Percentiles rank a stretch among this genome's conserved stretches.
These are phyloP conservation scores for Fraxinus nigra DNA, from an alignment of 305 asterid genomes.

Conservation along the genomic window DNA sequence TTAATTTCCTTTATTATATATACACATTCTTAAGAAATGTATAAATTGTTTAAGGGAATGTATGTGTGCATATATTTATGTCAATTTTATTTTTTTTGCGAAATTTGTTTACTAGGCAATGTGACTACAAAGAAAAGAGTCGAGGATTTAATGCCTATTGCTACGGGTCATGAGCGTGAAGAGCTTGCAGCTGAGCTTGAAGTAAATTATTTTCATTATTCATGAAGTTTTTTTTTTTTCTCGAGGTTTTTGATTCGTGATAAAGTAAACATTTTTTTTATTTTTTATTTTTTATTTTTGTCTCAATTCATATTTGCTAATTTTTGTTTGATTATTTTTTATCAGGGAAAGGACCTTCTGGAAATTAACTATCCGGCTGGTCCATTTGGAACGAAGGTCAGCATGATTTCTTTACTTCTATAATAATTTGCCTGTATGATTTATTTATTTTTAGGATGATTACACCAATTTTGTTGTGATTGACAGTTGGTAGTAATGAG, in stretches of 20 bases:
- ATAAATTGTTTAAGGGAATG: background rate
- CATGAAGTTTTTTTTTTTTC: background rate
- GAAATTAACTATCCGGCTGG: conserved; percentile 1
- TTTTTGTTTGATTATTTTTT: background rate
- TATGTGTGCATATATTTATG: background rate
- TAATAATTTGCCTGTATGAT: background rate
- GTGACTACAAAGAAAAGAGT: background rate
- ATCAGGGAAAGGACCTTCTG: conserved; percentile 14
- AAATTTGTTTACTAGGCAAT: background rate
- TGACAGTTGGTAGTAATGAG: background rate
- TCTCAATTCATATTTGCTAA: background rate
- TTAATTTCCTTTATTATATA: background rate
- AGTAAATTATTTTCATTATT: background rate
- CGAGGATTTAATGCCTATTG: conserved; percentile 10
- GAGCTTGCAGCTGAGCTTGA: background rate
- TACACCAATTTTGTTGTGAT: background rate
- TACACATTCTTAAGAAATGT: background rate
- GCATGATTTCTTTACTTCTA: background rate
- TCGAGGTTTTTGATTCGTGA: background rate
- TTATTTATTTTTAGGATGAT: background rate
- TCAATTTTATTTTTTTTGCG: background rate
- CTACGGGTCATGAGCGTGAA: conserved; percentile 18
- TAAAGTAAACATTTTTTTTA: background rate
- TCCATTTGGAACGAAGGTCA: conserved; percentile 23
- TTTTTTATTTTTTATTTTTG: too few relatives aligned